Evolutionary conservation across 352 stramenopile genomes (phyloP), one percentile per base, ranked within the genome.

Genomic region (Phytopythium aichiense): DNA sequence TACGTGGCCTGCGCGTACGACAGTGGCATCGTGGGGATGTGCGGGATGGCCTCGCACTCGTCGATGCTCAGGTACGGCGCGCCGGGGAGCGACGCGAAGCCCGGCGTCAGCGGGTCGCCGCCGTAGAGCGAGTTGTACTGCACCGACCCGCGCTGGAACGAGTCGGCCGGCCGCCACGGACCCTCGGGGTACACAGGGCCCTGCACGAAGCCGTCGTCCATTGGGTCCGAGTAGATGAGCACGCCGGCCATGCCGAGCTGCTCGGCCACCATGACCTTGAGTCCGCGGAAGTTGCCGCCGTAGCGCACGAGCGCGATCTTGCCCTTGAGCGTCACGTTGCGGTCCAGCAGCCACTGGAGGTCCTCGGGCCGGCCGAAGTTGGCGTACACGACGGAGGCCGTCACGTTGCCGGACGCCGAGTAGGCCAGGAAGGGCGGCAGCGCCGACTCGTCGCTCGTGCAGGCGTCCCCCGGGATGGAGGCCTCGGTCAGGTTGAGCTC

Each of bases 251-350:
- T 87, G 23, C 79, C 83, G 23, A 74, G 66, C 11, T 54, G 20
- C 67, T 94, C 68, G 2, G 81, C 80, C 37, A 83, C 77, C 73
- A 85, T 82, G 16, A 89, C 84, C 50, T 88, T 88, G 28, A 84
- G 72, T 0, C 81, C 77, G 42, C 83, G 83, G 57, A 84, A 87
- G 59, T 80, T 82, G 45, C 63, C 56, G 42, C 88, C 88, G 58
- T 97, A 97, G 20, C 88, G 77, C 43, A 90, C 73, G 18, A 97
- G 62, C 30, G 92, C 89, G 57, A 97, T 92, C 60, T 83, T 92
- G 48, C 81, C 80, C 23, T 87, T 65, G 20, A 97, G 74, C 1
- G 71, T 70, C 45, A 97, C 73, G 13, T 73, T 72, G 42, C 71
- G 59, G 15, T 43, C 63, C 51, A 77, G 61, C 7, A 96, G 81